Evolutionary conservation across 2,329 filamentous ascomycete genomes (phyloP).

Genomic region (Thelonectria rubi): DNA sequence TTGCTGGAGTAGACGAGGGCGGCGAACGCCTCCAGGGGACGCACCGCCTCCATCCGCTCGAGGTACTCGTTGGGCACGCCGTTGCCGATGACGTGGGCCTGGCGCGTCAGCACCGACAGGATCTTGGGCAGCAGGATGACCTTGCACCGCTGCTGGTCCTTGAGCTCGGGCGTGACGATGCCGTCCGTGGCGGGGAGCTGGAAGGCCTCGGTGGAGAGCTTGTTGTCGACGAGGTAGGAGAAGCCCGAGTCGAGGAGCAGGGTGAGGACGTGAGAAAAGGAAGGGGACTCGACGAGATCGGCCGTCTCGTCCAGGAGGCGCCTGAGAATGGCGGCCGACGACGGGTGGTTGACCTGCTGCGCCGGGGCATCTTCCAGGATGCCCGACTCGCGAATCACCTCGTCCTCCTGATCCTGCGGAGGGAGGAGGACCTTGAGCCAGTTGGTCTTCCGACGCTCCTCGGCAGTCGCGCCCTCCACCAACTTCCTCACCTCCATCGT

Average conservation of each 20-base stretch:
- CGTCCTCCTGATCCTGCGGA: constrained; percentile 78
- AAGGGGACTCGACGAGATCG: constrained; percentile 92
- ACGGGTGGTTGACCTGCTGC: constrained; percentile 48
- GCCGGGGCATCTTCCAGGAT: constrained; percentile 66
- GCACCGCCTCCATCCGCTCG: constrained; percentile 77
- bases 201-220: constrained; percentile 82
- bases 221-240: constrained; percentile 81
- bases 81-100: constrained; percentile 88
- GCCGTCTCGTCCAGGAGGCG: constrained; percentile 94
- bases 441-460: constrained; percentile 57
- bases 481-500: constrained; percentile 84
- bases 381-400: constrained; percentile 86
- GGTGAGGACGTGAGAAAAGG: constrained; percentile 86
- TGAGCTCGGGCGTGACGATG: constrained; percentile 59
- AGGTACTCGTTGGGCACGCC: constrained; percentile 77
- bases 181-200: constrained; percentile 56
- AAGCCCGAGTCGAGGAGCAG: constrained; percentile 89
- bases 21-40: constrained; percentile 82
- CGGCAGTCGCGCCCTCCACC: constrained; percentile 72
- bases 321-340: constrained; percentile 70
- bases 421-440: constrained; percentile 91
- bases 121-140: constrained; percentile 80
- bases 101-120: constrained; percentile 86
- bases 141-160: constrained; percentile 67
- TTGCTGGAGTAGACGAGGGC: constrained; percentile 90